A percentile compares a stretch with the other conserved stretches of the same genome.
phyloP scores from a whole-genome alignment of 1,139 yeast species.

The Citeromyces hawaiiensis region DNA sequence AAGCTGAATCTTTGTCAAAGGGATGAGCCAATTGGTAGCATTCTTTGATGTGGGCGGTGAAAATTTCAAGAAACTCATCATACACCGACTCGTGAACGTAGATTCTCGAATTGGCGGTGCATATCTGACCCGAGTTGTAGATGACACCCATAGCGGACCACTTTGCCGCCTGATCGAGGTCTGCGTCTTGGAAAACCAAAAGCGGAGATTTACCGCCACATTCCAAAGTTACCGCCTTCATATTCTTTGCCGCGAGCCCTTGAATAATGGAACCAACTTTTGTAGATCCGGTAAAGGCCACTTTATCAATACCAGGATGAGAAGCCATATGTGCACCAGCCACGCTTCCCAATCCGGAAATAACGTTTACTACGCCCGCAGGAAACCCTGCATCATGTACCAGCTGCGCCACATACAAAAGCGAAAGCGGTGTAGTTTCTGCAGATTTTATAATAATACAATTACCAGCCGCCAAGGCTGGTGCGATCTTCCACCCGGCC shows the following conservation, averaged over 20 bases:
- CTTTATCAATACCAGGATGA: conserved; percentile 34
- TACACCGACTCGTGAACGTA: conserved; percentile 60
- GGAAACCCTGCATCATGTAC: conserved; percentile 50
- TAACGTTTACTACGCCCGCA: conserved; percentile 47
- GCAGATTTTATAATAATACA: conserved; percentile 52
- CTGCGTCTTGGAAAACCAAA: conserved; percentile 61
- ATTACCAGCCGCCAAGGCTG: conserved; percentile 61
- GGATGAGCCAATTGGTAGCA: conserved; percentile 47
- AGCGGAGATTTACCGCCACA: conserved; percentile 88
- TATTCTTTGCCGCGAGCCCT: conserved; percentile 40
- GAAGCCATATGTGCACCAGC: conserved; percentile 36
- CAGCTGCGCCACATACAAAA: conserved; percentile 38
- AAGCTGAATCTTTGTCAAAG: conserved; percentile 37
- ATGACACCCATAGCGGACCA: conserved; percentile 81
- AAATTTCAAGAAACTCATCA: conserved; percentile 43
- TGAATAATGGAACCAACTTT: conserved; percentile 37
- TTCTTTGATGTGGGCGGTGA: conserved; percentile 21
- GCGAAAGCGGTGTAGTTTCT: conserved; percentile 52
- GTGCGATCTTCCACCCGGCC: conserved; percentile 62
- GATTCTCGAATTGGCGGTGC: conserved; percentile 81
- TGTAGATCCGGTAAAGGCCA: conserved; percentile 49
- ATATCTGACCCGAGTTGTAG: conserved; percentile 80
- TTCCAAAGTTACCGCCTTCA: conserved; percentile 75
- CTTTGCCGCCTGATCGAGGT: conserved; percentile 67
- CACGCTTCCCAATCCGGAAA: conserved; percentile 38